Evolutionary conservation across 2,329 filamentous ascomycete genomes (phyloP).

Genomic region (Sphaerulina populicola): DNA sequence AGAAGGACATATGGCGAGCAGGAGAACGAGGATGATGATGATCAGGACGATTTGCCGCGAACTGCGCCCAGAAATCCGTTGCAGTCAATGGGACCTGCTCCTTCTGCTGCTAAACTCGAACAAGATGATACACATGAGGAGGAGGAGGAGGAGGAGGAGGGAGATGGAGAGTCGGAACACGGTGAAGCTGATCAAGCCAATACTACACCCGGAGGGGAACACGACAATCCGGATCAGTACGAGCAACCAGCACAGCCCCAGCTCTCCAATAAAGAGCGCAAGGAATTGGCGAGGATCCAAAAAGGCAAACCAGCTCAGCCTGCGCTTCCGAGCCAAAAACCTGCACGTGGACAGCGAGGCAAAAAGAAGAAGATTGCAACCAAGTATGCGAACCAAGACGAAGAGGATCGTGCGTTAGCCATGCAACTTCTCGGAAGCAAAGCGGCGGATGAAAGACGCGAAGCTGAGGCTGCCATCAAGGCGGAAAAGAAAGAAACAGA

Average conservation of each 20-base stretch:
- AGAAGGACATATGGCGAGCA: slow-evolving; percentile 15
- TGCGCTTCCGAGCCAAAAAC: slow-evolving; percentile 14
- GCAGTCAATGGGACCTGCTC: slow-evolving; percentile 25
- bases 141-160: slow-evolving; percentile 22
- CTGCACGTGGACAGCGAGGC: slow-evolving; percentile 60
- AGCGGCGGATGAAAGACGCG: slow-evolving; percentile 57
- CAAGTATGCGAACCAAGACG: slow-evolving; percentile 91
- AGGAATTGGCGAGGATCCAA: slow-evolving; percentile 13
- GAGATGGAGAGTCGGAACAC: slow-evolving; percentile 32
- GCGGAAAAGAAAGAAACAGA: slow-evolving; percentile 56
- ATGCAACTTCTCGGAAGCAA: slow-evolving; percentile 78
- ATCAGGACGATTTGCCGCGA: neutral
- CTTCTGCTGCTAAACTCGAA: slow-evolving; percentile 3
- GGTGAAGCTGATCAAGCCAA: slow-evolving; percentile 27
- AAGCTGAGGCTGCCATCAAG: slow-evolving; percentile 52
- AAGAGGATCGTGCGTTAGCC: slow-evolving; percentile 78
- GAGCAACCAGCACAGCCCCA: slow-evolving; percentile 27
- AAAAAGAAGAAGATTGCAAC: slow-evolving; percentile 81
- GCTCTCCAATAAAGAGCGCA: slow-evolving; percentile 33
- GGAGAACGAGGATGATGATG: slow-evolving; percentile 25
- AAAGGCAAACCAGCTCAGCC: slow-evolving; percentile 15
- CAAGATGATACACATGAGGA: slow-evolving; percentile 22
- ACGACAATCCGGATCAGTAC: neutral
- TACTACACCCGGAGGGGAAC: slow-evolving; percentile 9
- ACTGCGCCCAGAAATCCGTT: slow-evolving; percentile 33